These are phyloP conservation scores for Panicum miliaceum DNA, from an alignment of 176 grass and related monocot species.

Conservation along the genomic window DNA sequence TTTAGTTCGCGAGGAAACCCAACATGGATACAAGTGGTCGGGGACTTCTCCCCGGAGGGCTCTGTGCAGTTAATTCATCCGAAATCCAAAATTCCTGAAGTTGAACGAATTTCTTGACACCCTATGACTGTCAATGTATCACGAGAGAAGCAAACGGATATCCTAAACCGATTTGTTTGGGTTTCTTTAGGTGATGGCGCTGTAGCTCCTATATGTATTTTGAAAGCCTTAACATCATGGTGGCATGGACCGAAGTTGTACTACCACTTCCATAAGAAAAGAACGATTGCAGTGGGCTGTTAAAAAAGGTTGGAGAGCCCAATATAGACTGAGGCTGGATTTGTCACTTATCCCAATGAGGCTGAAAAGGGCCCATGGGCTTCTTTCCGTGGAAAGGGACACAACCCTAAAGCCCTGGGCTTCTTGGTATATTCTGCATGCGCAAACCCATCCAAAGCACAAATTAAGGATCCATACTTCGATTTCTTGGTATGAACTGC, in stretches of 20 bases:
- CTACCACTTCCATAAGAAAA: not conserved
- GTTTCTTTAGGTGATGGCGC: too few relatives aligned
- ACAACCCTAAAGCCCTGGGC: not conserved
- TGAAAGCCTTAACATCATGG: too few relatives aligned
- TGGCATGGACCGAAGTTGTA: too few relatives aligned
- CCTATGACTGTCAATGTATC: not conserved
- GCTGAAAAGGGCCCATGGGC: conserved; percentile 12
- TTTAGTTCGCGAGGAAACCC: not conserved
- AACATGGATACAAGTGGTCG: too few relatives aligned
- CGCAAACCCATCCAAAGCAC: not conserved
- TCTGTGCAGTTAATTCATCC: not conserved
- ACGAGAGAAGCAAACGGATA: not conserved
- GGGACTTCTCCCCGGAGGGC: not conserved
- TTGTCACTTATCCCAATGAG: not conserved
- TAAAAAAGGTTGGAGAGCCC: not conserved
- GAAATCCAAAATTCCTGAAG: not conserved
- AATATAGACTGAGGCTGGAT: not conserved
- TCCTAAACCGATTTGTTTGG: too few relatives aligned
- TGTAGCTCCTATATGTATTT: too few relatives aligned
- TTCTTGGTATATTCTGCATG: not conserved
- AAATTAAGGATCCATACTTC: not conserved
- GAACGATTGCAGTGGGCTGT: not conserved
- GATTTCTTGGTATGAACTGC: too few relatives aligned
- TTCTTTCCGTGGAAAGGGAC: not conserved
- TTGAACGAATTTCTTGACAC: not conserved